Evolutionary conservation across 305 asterid species (phyloP), one percentile per base, ranked within the genome.

Genomic region (Fraxinus sp.): DNA sequence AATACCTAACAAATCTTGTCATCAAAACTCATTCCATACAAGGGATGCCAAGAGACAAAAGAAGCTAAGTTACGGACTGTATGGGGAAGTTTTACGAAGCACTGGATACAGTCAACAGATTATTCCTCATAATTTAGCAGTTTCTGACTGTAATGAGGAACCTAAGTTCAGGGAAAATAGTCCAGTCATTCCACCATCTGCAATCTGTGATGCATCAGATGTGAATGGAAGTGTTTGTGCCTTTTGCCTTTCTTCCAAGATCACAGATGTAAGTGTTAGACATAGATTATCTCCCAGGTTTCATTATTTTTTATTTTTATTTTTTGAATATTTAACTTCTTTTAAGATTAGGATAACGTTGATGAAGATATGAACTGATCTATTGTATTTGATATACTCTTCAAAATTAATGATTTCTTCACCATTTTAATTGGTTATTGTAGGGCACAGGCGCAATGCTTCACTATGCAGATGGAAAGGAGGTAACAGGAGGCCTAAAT

Each of bases 401-500:
- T 14, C 10, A n/a, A 72, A 33, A 71, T 77, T 68, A 52, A 78
- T 57, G 28, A 75, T 49, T 85, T 37, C 20, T 78, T 37, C 57
- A 6, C 66, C 55, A 57, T 81, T 32, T 79, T 79, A 62, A 64
- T 57, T 83, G 84, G 78, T 83, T 28, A 16, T 86, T 87, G 82
- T 80, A 96, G 99, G 91, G 80, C 55, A 85, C 97, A 28, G 99
- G 99, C 70, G 86, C 28, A 16, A 62, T 96, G 85, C 77, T 91
- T 89, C 90, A 91, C 89, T 93, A 85, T 88, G 92, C 91, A 74
- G 86, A 93, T 84, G 98, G 98, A 78, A 92, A 86, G 89, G 97
- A 89, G 85, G 95, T 93, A 35, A 80, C 80, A 32, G 85, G 89
- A 83, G 89, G 83, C 43, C 87, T 86, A 78, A 64, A 81, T 79